Evolutionary conservation across 2,329 filamentous ascomycete genomes (phyloP).

Genomic region (Didymosphaeria variabile): DNA sequence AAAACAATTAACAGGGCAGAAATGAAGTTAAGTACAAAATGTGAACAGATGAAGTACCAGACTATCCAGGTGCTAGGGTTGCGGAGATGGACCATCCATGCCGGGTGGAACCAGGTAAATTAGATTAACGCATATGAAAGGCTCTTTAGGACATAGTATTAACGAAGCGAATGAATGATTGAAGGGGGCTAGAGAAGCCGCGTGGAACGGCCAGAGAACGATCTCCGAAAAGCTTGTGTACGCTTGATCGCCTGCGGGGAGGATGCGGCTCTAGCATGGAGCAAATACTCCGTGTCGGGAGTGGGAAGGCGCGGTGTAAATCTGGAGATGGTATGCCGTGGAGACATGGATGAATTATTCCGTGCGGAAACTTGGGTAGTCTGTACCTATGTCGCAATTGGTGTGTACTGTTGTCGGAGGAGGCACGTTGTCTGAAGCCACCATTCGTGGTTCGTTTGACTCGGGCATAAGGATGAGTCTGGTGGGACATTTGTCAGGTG

Average conservation of each 20-base stretch:
- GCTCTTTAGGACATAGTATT: conserved; percentile 20
- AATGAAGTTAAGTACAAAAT: conserved; percentile 21
- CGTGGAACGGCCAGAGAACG: conserved; percentile 29
- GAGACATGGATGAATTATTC: conserved; percentile 16
- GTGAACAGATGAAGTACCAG: conserved; percentile 21
- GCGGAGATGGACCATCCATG: conserved; percentile 24
- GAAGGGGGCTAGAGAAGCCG: conserved; percentile 11
- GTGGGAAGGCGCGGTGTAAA: conserved; percentile 20
- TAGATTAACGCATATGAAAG: conserved; percentile 37
- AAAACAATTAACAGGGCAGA: not conserved
- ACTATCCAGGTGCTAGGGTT: conserved; percentile 19
- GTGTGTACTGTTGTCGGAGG: not conserved
- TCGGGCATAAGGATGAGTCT: not conserved
- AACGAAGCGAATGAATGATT: conserved; percentile 2
- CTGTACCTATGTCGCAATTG: not conserved
- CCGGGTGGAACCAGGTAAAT: conserved; percentile 32
- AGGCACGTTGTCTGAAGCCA: not conserved
- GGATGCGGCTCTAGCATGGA: conserved; percentile 13
- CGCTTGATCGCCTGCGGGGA: conserved; percentile 1
- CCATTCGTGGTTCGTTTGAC: not conserved
- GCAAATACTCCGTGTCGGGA: conserved; percentile 25
- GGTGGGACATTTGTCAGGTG: not conserved
- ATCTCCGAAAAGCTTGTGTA: conserved; percentile 23
- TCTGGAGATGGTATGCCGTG: not conserved
- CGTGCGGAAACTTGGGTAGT: not conserved